A percentile compares a stretch with the other conserved stretches of the same genome.
Conservation (phyloP, 805 yeast species). For the Hanseniaspora valbyensis region DNA sequence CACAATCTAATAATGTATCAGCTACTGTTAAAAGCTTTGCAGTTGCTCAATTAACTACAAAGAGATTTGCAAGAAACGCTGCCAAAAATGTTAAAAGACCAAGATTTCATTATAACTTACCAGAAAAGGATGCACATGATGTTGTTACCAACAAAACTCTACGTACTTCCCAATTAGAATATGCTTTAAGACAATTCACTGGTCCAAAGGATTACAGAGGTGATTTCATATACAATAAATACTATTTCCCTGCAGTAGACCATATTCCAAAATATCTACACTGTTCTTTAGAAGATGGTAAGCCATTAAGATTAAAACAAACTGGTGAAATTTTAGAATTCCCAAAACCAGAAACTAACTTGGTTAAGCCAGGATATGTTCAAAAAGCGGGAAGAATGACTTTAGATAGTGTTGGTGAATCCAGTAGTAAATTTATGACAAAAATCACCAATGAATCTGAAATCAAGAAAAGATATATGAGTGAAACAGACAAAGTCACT, state of each 20-base stretch:
- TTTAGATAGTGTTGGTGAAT: constrained; percentile 2
- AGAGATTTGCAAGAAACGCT: neutral
- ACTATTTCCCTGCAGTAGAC: constrained; percentile 53
- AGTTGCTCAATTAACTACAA: neutral
- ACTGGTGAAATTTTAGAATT: constrained; percentile 27
- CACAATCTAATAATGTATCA: neutral
- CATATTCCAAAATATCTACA: constrained; percentile 65
- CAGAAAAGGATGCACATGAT: constrained; percentile 8
- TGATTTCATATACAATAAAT: constrained; percentile 65
- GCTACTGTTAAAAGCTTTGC: neutral
- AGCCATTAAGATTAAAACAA: constrained; percentile 28
- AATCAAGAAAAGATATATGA: constrained; percentile 16
- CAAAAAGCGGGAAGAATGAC: constrained; percentile 1
- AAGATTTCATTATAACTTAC: neutral
- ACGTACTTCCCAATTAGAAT: constrained; percentile 45
- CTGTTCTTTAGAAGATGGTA: constrained; percentile 40
- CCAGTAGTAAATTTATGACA: neutral
- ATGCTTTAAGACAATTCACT: constrained; percentile 58
- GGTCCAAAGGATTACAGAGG: constrained; percentile 82
- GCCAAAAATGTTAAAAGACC: constrained; percentile 2
- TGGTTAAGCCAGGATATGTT: constrained; percentile 1
- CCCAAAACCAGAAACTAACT: constrained; percentile 18
- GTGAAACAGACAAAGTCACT: constrained; percentile 16
- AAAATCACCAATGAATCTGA: constrained; percentile 14
- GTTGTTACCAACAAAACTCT: constrained; percentile 27